Evolutionary conservation across 192 early-diverging fungal species (phyloP).

Genomic region (Coemansia sp.): DNA sequence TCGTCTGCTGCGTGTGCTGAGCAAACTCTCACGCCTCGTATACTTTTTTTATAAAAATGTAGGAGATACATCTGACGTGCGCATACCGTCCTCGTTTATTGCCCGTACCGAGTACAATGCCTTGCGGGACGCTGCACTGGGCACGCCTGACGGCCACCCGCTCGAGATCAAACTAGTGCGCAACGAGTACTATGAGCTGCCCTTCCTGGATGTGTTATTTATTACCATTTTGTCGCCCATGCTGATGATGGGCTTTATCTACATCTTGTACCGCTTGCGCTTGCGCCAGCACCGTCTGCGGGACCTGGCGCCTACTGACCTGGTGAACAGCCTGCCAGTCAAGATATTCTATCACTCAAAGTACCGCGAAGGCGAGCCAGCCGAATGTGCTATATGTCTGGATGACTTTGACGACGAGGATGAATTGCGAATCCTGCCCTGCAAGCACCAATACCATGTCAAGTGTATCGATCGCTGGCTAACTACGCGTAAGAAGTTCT

Average conservation of each 20-base stretch:
- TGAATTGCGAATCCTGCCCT: conserved; percentile 76
- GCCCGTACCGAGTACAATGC: conserved; percentile 64
- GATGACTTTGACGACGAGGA: conserved; percentile 85
- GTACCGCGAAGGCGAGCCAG: conserved; percentile 69
- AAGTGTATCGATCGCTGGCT: conserved; percentile 92
- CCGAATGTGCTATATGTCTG: conserved; percentile 89
- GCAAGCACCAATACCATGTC: conserved; percentile 86
- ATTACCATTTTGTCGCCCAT: conserved; percentile 82
- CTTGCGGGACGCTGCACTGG: conserved; percentile 47
- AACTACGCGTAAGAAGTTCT: conserved; percentile 73
- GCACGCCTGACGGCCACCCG: conserved; percentile 8
- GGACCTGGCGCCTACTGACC: conserved; percentile 73
- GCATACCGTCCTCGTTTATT: conserved; percentile 87
- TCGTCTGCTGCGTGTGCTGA: background rate
- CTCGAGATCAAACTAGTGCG: conserved; percentile 44
- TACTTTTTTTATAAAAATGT: conserved; percentile 13
- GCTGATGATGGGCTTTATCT: conserved; percentile 74
- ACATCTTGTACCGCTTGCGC: conserved; percentile 68
- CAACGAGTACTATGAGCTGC: conserved; percentile 58
- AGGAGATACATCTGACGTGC: conserved; percentile 82
- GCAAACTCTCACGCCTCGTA: background rate
- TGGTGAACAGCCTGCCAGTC: conserved; percentile 71
- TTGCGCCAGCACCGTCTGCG: conserved; percentile 67
- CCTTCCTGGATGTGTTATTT: conserved; percentile 76
- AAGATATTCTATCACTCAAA: conserved; percentile 66